Evolutionary conservation across 164 flowering plant species (phyloP).

Genomic region (Kingdonia uniflora): DNA sequence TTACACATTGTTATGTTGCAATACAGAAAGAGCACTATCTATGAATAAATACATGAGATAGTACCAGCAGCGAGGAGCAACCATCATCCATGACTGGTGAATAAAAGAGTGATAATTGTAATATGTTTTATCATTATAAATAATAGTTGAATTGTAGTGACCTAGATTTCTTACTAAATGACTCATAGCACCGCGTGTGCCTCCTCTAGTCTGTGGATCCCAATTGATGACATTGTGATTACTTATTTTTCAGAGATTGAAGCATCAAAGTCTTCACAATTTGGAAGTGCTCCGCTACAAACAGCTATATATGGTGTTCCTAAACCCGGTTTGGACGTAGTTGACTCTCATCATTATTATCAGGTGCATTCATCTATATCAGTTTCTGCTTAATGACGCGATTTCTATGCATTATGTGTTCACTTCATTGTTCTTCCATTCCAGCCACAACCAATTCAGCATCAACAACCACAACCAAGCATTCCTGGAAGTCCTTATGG

Average conservation of each 20-base stretch:
- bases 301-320: conserved; percentile 32
- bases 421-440: conserved; percentile 4
- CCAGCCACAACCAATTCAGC: conserved; percentile 20
- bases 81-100: too few relatives aligned
- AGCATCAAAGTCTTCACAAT: conserved; percentile 16
- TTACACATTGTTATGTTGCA: too few relatives aligned
- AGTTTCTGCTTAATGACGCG: too few relatives aligned
- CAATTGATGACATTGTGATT: not conserved
- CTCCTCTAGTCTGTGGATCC: too few relatives aligned
- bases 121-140: too few relatives aligned
- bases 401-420: not conserved
- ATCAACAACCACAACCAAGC: conserved; percentile 19
- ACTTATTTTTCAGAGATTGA: conserved; percentile 38
- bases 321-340: conserved; percentile 22
- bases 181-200: too few relatives aligned
- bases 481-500: conserved; percentile 44
- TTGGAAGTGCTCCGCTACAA: conserved; percentile 28
- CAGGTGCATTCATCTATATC: conserved; percentile 29
- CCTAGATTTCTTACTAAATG: too few relatives aligned
- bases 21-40: too few relatives aligned
- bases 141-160: too few relatives aligned
- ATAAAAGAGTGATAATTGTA: too few relatives aligned
- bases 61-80: too few relatives aligned
- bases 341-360: conserved; percentile 40
- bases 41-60: too few relatives aligned